A percentile compares a stretch with the other conserved stretches of the same genome.
Conservation (phyloP, 768 basidiomycete genomes). For the Paxillus rubicundulus region DNA sequence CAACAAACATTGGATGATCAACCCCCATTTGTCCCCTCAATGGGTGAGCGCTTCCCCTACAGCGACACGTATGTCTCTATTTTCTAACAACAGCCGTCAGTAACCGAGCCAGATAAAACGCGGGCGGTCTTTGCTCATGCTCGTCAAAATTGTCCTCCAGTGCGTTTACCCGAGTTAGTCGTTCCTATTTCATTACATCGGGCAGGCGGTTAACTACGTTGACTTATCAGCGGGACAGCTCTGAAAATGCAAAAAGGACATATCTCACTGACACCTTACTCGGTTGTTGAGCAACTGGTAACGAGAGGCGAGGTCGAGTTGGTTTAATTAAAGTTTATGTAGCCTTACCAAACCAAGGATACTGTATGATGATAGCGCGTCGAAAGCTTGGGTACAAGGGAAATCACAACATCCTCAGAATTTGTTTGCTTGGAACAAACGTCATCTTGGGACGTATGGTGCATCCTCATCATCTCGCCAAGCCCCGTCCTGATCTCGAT, state of each 20-base stretch:
- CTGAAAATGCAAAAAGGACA: constrained; percentile 78
- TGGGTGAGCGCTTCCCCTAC: constrained; percentile 47
- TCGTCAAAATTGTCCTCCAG: constrained; percentile 61
- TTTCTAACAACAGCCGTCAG: constrained; percentile 40
- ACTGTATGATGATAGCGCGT: constrained; percentile 12
- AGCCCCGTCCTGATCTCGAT: constrained; percentile 43
- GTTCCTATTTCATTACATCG: background rate
- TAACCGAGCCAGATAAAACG: constrained; percentile 72
- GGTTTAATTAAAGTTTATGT: constrained; percentile 44
- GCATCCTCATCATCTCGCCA: constrained; percentile 43
- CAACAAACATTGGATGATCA: constrained; percentile 78
- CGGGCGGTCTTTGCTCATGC: constrained; percentile 83
- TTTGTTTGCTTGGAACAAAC: background rate
- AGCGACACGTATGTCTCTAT: background rate
- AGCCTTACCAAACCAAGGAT: constrained; percentile 10
- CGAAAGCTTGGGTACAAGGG: background rate
- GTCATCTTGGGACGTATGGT: constrained; percentile 41
- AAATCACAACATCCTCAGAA: background rate
- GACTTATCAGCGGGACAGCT: constrained; percentile 54
- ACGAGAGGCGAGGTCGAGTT: constrained; percentile 72
- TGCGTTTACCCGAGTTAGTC: constrained; percentile 67
- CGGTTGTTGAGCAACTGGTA: constrained; percentile 71
- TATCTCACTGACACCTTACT: constrained; percentile 77
- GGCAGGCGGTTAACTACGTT: background rate
- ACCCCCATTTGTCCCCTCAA: constrained; percentile 67